phyloP scores from a whole-genome alignment of 208 protist genomes.

The Jaenimonas drosophilae region DNA sequence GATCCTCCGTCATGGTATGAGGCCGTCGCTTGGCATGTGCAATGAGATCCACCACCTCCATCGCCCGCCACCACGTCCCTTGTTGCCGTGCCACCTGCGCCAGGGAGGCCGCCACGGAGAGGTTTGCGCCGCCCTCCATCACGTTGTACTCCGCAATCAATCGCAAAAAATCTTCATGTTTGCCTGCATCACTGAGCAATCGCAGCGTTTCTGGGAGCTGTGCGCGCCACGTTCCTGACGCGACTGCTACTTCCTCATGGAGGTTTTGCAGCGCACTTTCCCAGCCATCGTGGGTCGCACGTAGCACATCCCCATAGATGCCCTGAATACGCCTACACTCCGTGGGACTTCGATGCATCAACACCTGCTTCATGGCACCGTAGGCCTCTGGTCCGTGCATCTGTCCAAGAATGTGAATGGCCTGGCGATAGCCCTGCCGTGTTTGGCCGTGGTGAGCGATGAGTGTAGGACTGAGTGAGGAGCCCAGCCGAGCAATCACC shows the following conservation, averaged over 20 bases:
- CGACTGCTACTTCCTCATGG: background rate
- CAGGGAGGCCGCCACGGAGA: constrained; percentile 48
- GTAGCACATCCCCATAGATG: constrained; percentile 46
- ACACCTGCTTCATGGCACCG: constrained; percentile 22
- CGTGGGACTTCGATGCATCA: constrained; percentile 18
- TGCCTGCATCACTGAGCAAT: constrained; percentile 74
- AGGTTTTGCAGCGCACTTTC: background rate
- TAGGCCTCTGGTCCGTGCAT: constrained; percentile 54
- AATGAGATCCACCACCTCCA: constrained; percentile 65
- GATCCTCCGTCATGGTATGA: constrained; percentile 19
- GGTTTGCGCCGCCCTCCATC: constrained; percentile 8
- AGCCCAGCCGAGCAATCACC: background rate
- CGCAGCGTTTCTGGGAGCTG: constrained; percentile 34
- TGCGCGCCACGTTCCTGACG: constrained; percentile 14
- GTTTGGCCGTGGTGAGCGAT: background rate
- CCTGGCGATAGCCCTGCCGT: background rate
- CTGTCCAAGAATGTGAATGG: constrained; percentile 11
- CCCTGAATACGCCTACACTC: constrained; percentile 26
- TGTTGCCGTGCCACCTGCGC: constrained; percentile 30
- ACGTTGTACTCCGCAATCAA: constrained; percentile 40
- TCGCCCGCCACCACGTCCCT: constrained; percentile 45
- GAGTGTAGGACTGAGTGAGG: background rate
- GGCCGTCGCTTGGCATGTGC: constrained; percentile 16
- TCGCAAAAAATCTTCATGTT: constrained; percentile 24
- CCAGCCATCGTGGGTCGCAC: too few relatives aligned